These are phyloP conservation scores for Microcera coccophila DNA, from an alignment of 2,329 filamentous ascomycete genomes.

Conservation along the genomic window DNA sequence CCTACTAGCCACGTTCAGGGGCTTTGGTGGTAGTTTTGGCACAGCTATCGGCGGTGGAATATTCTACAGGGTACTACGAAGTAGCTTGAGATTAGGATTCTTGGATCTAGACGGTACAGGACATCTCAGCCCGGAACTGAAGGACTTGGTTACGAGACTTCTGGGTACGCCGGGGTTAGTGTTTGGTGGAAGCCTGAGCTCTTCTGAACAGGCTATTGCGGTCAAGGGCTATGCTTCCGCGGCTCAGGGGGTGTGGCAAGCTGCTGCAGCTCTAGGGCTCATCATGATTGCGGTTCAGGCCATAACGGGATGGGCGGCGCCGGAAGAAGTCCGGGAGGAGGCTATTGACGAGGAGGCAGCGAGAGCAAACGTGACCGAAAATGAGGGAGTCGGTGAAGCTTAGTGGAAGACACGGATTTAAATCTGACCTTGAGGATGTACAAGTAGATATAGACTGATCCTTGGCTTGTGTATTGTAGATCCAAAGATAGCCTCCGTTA, in stretches of 20 bases:
- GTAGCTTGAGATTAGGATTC: constrained; percentile 56
- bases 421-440: not conserved
- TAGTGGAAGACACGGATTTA: constrained; percentile 1
- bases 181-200: constrained; percentile 39
- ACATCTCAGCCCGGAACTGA: constrained; percentile 31
- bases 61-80: constrained; percentile 60
- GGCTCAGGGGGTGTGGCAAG: constrained; percentile 43
- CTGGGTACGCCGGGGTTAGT: constrained; percentile 51
- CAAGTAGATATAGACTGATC: not conserved
- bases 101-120: constrained; percentile 39
- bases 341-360: constrained; percentile 31
- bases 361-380: constrained; percentile 24
- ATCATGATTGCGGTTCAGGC: constrained; percentile 47
- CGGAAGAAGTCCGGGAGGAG: constrained; percentile 48
- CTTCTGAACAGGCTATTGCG: constrained; percentile 43
- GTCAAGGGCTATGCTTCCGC: constrained; percentile 46
- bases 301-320: constrained; percentile 48
- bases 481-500: too few relatives aligned
- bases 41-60: constrained; percentile 74
- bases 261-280: constrained; percentile 42
- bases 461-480: too few relatives aligned
- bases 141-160: constrained; percentile 43
- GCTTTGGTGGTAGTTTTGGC: constrained; percentile 77
- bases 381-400: constrained; percentile 32
- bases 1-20: constrained; percentile 73